phyloP scores from a whole-genome alignment of 306 rosid species.

The Glycine latifolia region DNA sequence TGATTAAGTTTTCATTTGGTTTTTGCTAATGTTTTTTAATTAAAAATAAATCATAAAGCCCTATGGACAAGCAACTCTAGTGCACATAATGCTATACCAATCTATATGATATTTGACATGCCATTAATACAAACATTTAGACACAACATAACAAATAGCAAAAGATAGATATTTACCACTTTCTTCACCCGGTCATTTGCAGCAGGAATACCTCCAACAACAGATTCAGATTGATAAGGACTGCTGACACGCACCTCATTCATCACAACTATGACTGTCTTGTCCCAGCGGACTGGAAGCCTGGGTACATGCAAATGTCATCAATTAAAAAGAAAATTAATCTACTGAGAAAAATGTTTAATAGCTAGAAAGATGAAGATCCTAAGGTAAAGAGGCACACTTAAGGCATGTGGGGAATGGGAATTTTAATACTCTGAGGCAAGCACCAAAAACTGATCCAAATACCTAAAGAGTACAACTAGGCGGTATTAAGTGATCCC shows the following conservation, averaged over 20 bases:
- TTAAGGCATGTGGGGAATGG: not conserved
- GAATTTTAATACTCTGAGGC: not conserved
- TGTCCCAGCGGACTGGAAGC: conserved; percentile 99
- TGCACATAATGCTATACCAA: not conserved
- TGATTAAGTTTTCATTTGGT: conserved; percentile 33
- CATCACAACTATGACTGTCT: conserved; percentile 95
- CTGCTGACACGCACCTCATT: conserved; percentile 90
- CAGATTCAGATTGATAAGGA: conserved; percentile 92
- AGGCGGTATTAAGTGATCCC: not conserved
- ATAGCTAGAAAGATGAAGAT: not conserved
- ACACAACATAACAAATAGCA: conserved; percentile 8
- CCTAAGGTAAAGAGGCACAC: not conserved
- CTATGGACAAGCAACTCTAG: conserved; percentile 4
- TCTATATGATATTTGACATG: conserved; percentile 15
- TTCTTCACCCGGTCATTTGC: conserved; percentile 97
- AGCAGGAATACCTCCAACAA: conserved; percentile 94
- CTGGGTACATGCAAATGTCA: conserved; percentile 54
- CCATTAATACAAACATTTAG: not conserved
- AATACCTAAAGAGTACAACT: not conserved
- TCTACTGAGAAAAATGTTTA: not conserved
- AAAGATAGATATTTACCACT: conserved; percentile 68
- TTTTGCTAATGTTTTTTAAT: not conserved
- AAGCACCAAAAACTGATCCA: conserved; percentile 11
- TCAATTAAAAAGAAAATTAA: conserved; percentile 33
- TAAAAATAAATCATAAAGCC: conserved; percentile 31